Evolutionary conservation across 176 grass and related monocot genomes (phyloP), one percentile per base, ranked within the genome.

Genomic region (Panicum miliaceum): DNA sequence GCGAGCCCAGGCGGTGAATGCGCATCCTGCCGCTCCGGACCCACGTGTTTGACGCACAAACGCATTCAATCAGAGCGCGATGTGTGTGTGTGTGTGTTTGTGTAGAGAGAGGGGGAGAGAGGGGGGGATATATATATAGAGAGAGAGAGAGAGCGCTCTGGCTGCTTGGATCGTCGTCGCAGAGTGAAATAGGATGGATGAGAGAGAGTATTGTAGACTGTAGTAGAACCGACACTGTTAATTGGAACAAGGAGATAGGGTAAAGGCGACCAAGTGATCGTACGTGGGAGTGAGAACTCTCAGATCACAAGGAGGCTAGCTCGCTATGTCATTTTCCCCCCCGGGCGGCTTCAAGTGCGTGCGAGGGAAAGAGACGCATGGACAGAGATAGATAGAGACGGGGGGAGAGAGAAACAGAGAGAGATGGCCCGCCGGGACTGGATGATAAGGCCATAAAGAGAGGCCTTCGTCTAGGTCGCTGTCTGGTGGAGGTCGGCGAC

Each of bases 401-500:
- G 15, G 15, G 48, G 14, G 50, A 15, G 14, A 13, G 29, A 32
- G 29, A 32, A 32, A 32, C 1, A 41, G 82, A 8, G 73, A 47
- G 34, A 38, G 64, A 81, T 46, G 68, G 12, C 40, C 12, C 40
- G 64, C 64, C 64, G 64, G 35, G 13, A n/a, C 40, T 5, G 73
- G 71, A 68, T 84, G 81, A 89, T 74, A 80, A 67, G 32, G 60
- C 74, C 88, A 85, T 89, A 89, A 90, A 90, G 67, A 52, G 67
- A 64, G 84, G 4, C 22, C 86, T 14, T 69, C 64, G 79, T 81
- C 75, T 43, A 63, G 66, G 82, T 90, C 82, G 85, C 89, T 94
- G 86, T 97, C 89, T 27, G 75, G 73, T 83, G 79, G 85, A 58
- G 84, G 84, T 80, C 81, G 63, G 81, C 67, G 90, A 92, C 89